These are phyloP conservation scores for Azolla pinnata DNA, from an alignment of 75 land plant species.

Conservation along the genomic window DNA sequence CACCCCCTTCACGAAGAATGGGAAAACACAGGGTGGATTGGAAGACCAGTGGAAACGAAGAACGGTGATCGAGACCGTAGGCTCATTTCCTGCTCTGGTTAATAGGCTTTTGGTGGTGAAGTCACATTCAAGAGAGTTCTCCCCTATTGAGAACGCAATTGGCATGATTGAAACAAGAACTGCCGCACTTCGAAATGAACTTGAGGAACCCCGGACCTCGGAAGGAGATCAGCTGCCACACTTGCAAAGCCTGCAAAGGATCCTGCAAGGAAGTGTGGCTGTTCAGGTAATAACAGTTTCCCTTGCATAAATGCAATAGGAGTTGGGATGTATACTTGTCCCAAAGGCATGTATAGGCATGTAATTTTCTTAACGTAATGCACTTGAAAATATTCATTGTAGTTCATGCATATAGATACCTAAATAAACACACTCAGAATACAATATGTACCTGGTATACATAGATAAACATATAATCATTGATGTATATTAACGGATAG, in stretches of 20 bases:
- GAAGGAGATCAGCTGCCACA: constrained; percentile 98
- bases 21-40: constrained; percentile 90
- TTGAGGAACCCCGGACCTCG: constrained; percentile 89
- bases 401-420: too few relatives aligned
- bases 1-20: constrained; percentile 97
- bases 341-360: too few relatives aligned
- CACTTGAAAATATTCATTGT: too few relatives aligned
- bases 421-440: too few relatives aligned
- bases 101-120: constrained; percentile 77
- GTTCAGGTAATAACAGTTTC: constrained; percentile 67
- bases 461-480: too few relatives aligned
- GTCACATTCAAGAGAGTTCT: constrained; percentile 84
- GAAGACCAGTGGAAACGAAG: constrained; percentile 99
- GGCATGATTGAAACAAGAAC: constrained; percentile 99
- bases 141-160: constrained; percentile 99
- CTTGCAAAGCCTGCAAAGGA: constrained; percentile 88
- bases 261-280: constrained; percentile 98
- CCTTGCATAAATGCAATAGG: neutral
- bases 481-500: too few relatives aligned
- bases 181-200: constrained; percentile 82
- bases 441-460: too few relatives aligned
- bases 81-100: constrained; percentile 93
- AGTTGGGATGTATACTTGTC: too few relatives aligned
- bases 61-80: constrained; percentile 85
- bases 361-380: too few relatives aligned